phyloP scores from a whole-genome alignment of 257 asterid genomes.

The Primulina huaijiensis region DNA sequence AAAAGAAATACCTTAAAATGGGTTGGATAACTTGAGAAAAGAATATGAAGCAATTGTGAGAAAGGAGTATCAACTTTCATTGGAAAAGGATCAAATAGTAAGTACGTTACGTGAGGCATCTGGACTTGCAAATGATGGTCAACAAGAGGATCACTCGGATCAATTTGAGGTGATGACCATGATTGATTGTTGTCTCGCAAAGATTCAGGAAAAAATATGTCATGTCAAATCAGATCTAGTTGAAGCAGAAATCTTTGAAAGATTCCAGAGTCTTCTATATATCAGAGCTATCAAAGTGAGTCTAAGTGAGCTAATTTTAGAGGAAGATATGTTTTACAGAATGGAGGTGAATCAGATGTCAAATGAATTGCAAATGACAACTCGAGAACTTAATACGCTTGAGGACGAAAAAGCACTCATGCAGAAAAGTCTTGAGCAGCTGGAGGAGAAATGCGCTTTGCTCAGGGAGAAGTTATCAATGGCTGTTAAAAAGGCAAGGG shows the following conservation, averaged over 20 bases:
- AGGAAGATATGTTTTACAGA: constrained; percentile 53
- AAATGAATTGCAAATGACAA: constrained; percentile 42
- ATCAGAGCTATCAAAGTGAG: constrained; percentile 57
- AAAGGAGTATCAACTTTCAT: constrained; percentile 39
- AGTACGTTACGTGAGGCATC: constrained; percentile 64
- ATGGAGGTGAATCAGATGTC: constrained; percentile 45
- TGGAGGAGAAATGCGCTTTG: constrained; percentile 74
- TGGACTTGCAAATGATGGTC: constrained; percentile 44
- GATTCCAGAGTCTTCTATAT: constrained; percentile 60
- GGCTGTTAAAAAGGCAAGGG: constrained; percentile 98
- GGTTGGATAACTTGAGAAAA: constrained; percentile 49
- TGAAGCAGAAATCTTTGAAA: constrained; percentile 44
- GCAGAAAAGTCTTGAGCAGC: constrained; percentile 59
- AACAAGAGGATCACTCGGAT: constrained; percentile 34
- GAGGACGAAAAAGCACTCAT: constrained; percentile 53
- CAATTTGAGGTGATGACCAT: constrained; percentile 41
- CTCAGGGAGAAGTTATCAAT: constrained; percentile 80
- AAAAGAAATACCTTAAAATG: constrained; percentile 50
- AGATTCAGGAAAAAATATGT: constrained; percentile 52
- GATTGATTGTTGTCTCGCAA: constrained; percentile 53
- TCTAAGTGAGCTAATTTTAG: constrained; percentile 50
- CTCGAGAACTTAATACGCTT: constrained; percentile 45
- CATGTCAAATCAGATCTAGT: constrained; percentile 42
- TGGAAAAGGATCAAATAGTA: constrained; percentile 58
- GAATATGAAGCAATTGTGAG: constrained; percentile 43